Evolutionary conservation across 116 monocot species (phyloP), one percentile per base, ranked within the genome.

Genomic region (Thalassia testudinum): DNA sequence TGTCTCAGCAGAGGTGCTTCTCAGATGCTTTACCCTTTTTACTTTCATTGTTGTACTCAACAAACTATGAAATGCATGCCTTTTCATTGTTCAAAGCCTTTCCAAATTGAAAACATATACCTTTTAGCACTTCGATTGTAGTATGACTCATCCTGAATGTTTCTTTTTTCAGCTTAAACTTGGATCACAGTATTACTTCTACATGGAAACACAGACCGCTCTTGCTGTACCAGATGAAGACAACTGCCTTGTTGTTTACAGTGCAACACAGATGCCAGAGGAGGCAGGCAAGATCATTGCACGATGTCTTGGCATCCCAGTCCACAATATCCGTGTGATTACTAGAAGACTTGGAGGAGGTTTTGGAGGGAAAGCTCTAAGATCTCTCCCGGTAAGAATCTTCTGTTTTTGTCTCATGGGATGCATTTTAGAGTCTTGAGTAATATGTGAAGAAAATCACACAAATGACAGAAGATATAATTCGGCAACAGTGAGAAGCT

Each of bases 271-370:
- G 42, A 47, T 25, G 42, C 82, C 92, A 19, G 79, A 74, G 52
- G 14, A 22, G 22, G 30, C 70, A 37, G 77, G 79, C 14, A 1
- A 16, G 40, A 43, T 52, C 14, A 77, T 92, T 58, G 82, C 86
- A 52, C 61, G 65, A 61, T 92, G 82, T 60, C 77, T 92, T 44
- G 92, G 92, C 2, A 30, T 92, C 37, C 92, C 92, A 12, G 11
- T 37, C 26, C 73, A 86, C 57, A 82, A 86, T 61, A 72, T 92
- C 37, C 82, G 86, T 54, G 76, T 82, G 5, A 86, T 92, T 48
- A 86, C 92, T 7, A 66, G 92, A 77, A 86, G 92, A 63, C 82
- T 82, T 53, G 92, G 92, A 37, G 92, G 92, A 8, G 92, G 86
- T 48, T 92, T 92, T 67, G 92, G 92, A 37, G 92, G 92, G 28